Base-by-base conservation (phyloP, 2,329 filamentous ascomycete species). In the Calonectria henricotiae region DNA sequence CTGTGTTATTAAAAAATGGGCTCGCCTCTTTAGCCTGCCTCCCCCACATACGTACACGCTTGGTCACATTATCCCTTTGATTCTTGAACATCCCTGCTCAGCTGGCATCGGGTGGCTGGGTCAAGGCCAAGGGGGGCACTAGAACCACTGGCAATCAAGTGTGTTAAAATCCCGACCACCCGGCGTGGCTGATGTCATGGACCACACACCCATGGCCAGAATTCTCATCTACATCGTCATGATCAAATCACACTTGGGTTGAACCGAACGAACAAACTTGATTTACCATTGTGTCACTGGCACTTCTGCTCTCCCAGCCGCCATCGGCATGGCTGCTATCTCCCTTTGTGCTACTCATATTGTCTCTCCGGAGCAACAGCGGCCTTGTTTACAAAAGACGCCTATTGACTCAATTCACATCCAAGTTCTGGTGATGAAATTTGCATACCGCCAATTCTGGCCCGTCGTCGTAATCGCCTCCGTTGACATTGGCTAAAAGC, bases 131-230 rank as follows among this genome's bases (percentile, higher is more conserved):
- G 27, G 70, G 71, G 63, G 68, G 64, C 51, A 68, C 69, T 43
- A 30, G 51, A 68, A 77, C 72, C 70, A 75, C 62, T 55, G 64
- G 68, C 49, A 60, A 61, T 64, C 65, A 70, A 71, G 61, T 51
- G 71, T 74, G 66, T 68, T 71, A 73, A 65, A 72, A 68, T 63
- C 62, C 65, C 25, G 62, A 67, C 67, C 63, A 72, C 66, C 65
- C 49, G 54, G 66, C 61, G 51, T 69, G 65, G 43, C 72, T 78
- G 75, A 78, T 78, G 76, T 78, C 76, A 78, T 78, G 63, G 71
- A 76, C 69, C 73, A 67, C 68, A 72, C 72, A 67, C 68, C 74
- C 72, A 63, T 77, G 43, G 41, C 67, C 65, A 58, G 51, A 54
- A 60, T 74, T 47, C 46, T 64, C 20, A 20, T 37, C 55, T 62